These are phyloP conservation scores for Antarctomyces pellizariae DNA, from an alignment of 495 filamentous ascomycete species.

Conservation along the genomic window DNA sequence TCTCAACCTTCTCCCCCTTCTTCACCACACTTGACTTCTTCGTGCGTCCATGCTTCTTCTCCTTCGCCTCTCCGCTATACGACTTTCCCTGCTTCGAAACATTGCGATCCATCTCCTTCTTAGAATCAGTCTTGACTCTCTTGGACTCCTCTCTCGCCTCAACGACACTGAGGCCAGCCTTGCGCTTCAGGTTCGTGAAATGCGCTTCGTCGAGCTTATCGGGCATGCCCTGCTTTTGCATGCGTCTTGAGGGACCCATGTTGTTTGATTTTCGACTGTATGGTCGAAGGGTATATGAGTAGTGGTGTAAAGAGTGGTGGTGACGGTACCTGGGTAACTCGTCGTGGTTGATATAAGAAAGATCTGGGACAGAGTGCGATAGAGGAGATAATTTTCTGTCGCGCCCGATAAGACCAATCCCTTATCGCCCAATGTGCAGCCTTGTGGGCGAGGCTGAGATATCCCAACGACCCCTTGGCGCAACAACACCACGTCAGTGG, in stretches of 20 bases:
- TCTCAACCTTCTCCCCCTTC: slow-evolving; percentile 16
- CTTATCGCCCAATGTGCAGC: too few relatives aligned
- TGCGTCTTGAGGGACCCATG: slow-evolving; percentile 80
- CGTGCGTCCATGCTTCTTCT: slow-evolving; percentile 20
- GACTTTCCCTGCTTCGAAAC: slow-evolving; percentile 41
- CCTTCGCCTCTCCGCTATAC: slow-evolving; percentile 22
- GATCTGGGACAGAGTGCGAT: too few relatives aligned
- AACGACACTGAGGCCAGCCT: slow-evolving; percentile 32
- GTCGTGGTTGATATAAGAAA: too few relatives aligned
- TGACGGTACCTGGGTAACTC: too few relatives aligned
- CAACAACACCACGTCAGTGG: too few relatives aligned
- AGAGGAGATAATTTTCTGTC: too few relatives aligned
- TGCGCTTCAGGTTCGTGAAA: slow-evolving; percentile 52
- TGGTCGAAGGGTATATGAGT: too few relatives aligned
- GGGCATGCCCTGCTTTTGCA: slow-evolving; percentile 87
- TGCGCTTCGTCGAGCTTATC: slow-evolving; percentile 59
- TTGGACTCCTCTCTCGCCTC: slow-evolving; percentile 18
- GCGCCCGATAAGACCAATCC: too few relatives aligned
- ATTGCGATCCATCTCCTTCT: slow-evolving; percentile 49
- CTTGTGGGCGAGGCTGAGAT: too few relatives aligned
- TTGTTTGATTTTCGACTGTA: too few relatives aligned
- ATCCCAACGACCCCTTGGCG: too few relatives aligned
- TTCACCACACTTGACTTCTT: slow-evolving; percentile 12
- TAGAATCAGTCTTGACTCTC: slow-evolving; percentile 20
- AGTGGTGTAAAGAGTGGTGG: too few relatives aligned